Conservation (phyloP, 2,329 filamentous ascomycete species). For the Talaromyces sp. region DNA sequence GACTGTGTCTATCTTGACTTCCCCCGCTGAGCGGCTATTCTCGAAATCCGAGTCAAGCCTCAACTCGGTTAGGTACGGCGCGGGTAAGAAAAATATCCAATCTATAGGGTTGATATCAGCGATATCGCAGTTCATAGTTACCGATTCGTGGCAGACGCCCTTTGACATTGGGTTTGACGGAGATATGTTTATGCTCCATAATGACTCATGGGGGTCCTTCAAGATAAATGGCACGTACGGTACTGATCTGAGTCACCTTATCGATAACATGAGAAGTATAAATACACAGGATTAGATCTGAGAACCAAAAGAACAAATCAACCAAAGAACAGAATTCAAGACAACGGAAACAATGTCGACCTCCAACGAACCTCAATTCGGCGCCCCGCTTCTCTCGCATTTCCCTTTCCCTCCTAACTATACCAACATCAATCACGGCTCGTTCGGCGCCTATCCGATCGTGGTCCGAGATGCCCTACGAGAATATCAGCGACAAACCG, state of each 20-base stretch:
- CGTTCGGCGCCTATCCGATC: conserved; percentile 72
- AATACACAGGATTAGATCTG: not conserved
- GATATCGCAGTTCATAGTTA: not conserved
- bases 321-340: not conserved
- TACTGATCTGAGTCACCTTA: not conserved
- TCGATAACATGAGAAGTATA: not conserved
- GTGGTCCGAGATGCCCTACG: conserved; percentile 58
- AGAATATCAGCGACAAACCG: conserved; percentile 62
- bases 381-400: not conserved
- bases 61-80: not conserved
- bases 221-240: not conserved
- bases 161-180: not conserved
- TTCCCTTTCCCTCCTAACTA: conserved; percentile 43
- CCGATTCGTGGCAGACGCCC: not conserved
- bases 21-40: not conserved
- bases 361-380: not conserved
- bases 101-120: not conserved
- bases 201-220: conserved; percentile 1
- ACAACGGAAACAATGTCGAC: not conserved
- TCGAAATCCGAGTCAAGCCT: not conserved
- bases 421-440: conserved; percentile 44
- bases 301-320: not conserved
- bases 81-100: not conserved
- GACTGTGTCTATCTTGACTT: not conserved
- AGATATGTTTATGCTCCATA: not conserved